These are phyloP conservation scores for Plasmopara halstedii DNA, from an alignment of 352 stramenopile genomes.

Conservation along the genomic window DNA sequence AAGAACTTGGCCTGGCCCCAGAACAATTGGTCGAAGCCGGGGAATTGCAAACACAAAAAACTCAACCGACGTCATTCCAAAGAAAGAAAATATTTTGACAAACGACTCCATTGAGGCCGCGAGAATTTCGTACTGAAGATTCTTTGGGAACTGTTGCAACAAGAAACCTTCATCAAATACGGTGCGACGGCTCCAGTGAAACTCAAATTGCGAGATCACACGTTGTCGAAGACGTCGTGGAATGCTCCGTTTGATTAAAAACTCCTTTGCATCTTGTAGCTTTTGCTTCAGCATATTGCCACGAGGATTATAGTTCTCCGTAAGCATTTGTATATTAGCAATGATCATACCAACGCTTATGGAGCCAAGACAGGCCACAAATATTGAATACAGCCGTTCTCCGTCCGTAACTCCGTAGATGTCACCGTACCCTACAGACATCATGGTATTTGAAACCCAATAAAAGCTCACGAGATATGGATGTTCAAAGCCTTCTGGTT, in stretches of 20 bases:
- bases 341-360: conserved; percentile 90
- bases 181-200: conserved; percentile 61
- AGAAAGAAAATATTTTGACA: conserved; percentile 70
- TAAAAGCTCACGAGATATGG: conserved; percentile 90
- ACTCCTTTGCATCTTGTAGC: conserved; percentile 74
- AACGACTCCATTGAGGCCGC: conserved; percentile 70
- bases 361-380: conserved; percentile 75
- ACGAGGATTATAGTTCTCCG: conserved; percentile 86
- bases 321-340: conserved; percentile 88
- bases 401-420: conserved; percentile 74
- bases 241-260: conserved; percentile 61
- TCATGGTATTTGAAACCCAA: conserved; percentile 91
- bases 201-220: conserved; percentile 76
- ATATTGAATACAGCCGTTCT: conserved; percentile 81
- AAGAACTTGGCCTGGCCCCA: conserved; percentile 47
- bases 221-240: conserved; percentile 53
- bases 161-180: conserved; percentile 70
- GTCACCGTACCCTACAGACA: conserved; percentile 90
- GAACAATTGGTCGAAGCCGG: conserved; percentile 48
- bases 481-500: conserved; percentile 30
- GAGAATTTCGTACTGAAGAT: conserved; percentile 73
- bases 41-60: conserved; percentile 71
- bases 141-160: conserved; percentile 56
- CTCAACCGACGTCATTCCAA: conserved; percentile 62
- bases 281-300: conserved; percentile 66